Evolutionary conservation across 371 early-diverging fungal genomes (phyloP).

Genomic region (Actinomortierella ambigua): DNA sequence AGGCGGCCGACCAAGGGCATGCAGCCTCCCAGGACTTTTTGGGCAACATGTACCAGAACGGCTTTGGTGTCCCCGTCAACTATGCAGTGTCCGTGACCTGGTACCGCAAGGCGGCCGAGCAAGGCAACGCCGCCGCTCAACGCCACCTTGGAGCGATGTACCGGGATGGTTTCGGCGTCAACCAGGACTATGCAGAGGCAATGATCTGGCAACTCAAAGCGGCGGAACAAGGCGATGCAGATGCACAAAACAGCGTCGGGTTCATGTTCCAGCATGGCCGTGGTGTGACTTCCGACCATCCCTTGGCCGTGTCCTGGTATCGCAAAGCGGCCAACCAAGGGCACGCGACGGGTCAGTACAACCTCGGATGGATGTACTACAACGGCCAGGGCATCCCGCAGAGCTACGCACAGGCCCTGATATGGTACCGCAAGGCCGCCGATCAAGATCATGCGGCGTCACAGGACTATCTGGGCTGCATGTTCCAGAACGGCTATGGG

Average conservation of each 20-base stretch:
- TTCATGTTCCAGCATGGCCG: constrained; percentile 82
- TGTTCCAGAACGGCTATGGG: constrained; percentile 82
- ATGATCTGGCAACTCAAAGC: constrained; percentile 56
- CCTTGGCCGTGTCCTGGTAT: constrained; percentile 84
- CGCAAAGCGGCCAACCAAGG: constrained; percentile 77
- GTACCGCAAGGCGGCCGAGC: constrained; percentile 75
- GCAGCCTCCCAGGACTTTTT: constrained; percentile 77
- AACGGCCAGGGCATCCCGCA: constrained; percentile 78
- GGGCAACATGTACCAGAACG: constrained; percentile 82
- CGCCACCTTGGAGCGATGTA: constrained; percentile 88
- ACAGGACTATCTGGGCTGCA: constrained; percentile 77
- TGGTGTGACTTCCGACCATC: constrained; percentile 63
- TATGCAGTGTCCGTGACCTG: constrained; percentile 68
- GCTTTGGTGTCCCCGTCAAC: constrained; percentile 72
- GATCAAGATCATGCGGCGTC: constrained; percentile 78
- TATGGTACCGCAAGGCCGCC: constrained; percentile 70
- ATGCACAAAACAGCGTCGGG: constrained; percentile 61
- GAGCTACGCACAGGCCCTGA: constrained; percentile 68
- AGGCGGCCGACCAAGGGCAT: constrained; percentile 76
- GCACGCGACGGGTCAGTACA: constrained; percentile 74
- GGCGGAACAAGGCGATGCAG: constrained; percentile 49
- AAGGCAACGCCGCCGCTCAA: constrained; percentile 80
- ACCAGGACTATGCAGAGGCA: constrained; percentile 55
- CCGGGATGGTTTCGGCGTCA: constrained; percentile 76
- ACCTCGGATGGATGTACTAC: constrained; percentile 83